Evolutionary conservation across 352 stramenopile species (phyloP).

Genomic region (Pythium plurisporium): DNA sequence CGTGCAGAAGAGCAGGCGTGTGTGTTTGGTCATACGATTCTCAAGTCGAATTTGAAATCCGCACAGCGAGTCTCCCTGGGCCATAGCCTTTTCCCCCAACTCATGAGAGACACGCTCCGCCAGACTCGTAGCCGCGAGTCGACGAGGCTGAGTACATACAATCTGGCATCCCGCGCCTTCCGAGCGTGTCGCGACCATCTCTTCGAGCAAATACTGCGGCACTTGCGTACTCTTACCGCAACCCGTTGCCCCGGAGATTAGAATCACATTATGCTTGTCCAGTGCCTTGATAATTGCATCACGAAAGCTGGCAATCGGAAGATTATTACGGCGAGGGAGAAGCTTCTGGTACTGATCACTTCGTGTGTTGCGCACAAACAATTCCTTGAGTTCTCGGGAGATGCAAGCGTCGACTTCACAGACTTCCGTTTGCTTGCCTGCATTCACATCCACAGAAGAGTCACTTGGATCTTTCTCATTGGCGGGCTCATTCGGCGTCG

Average conservation of each 20-base stretch:
- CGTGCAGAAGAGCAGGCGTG: conserved; percentile 93
- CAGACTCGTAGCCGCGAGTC: conserved; percentile 95
- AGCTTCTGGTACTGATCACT: conserved; percentile 25
- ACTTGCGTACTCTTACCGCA: conserved; percentile 96
- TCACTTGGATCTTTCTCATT: no score
- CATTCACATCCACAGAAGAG: no score
- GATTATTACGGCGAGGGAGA: conserved; percentile 34
- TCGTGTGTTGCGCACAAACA: conserved; percentile 10
- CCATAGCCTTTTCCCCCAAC: conserved; percentile 75
- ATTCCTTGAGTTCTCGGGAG: conserved; percentile 3
- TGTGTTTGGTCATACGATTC: conserved; percentile 76
- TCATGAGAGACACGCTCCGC: conserved; percentile 92
- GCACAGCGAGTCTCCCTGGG: conserved; percentile 52
- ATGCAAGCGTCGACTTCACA: background rate
- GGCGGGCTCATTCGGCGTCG: background rate
- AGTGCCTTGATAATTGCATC: conserved; percentile 80
- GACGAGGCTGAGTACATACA: conserved; percentile 95
- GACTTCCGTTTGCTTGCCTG: no score
- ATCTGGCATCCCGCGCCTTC: conserved; percentile 87
- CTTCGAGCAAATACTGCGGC: conserved; percentile 95
- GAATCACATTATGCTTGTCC: conserved; percentile 81
- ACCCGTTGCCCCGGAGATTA: conserved; percentile 95
- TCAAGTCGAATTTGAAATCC: conserved; percentile 95
- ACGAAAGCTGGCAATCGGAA: conserved; percentile 82
- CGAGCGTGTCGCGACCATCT: conserved; percentile 61